Conservation (phyloP, 106 monocot species). For the Narthecium ossifragum region DNA sequence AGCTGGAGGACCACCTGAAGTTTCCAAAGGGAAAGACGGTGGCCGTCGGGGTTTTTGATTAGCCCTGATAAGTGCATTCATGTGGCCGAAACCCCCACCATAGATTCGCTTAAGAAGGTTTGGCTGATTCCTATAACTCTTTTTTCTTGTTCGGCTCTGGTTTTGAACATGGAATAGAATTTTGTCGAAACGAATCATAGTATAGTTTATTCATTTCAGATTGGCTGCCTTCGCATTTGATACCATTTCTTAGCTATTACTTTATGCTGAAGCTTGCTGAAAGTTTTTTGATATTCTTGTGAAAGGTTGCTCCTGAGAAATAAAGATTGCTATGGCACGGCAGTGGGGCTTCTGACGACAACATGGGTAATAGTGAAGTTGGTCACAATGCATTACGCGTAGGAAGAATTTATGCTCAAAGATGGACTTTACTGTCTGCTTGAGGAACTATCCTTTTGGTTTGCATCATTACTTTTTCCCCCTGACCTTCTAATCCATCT, state of each 20-base stretch:
- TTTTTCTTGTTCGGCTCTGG: no score
- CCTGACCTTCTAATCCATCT: no score
- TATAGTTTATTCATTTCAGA: no score
- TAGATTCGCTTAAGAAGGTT: constrained; percentile 77
- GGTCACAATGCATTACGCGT: constrained; percentile 93
- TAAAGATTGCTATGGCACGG: constrained; percentile 81
- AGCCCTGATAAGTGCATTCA: constrained; percentile 70
- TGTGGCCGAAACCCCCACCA: constrained; percentile 61
- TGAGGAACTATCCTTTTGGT: no score
- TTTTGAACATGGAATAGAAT: no score
- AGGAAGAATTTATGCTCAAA: constrained; percentile 85
- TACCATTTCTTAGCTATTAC: no score
- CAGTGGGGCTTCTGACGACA: constrained; percentile 90
- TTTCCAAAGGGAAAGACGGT: constrained; percentile 66
- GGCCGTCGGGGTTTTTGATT: constrained; percentile 57
- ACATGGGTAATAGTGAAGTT: constrained; percentile 98
- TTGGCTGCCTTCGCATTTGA: no score
- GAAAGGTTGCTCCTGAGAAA: constrained; percentile 64
- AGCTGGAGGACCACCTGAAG: constrained; percentile 58
- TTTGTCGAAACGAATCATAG: no score
- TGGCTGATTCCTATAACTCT: no score
- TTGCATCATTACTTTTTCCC: no score
- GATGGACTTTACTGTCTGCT: no score
- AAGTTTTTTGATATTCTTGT: not conserved
- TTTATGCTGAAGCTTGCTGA: no score